Conservation (phyloP, 2,329 filamentous ascomycete species). For the Colletotrichum sp. region DNA sequence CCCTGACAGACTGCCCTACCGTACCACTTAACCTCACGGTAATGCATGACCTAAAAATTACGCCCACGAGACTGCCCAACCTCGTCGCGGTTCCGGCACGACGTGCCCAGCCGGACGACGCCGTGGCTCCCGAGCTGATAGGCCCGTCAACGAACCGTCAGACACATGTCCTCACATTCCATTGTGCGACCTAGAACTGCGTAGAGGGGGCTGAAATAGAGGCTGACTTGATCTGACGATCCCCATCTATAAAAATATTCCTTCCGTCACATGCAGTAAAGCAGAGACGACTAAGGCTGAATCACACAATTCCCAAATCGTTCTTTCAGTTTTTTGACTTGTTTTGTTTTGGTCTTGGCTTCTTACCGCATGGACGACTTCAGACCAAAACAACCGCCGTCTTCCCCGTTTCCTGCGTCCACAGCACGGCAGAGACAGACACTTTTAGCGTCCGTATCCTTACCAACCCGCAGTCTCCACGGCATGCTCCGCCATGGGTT, state of each 20-base stretch:
- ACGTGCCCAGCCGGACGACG: conserved; percentile 10
- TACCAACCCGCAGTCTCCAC: neutral
- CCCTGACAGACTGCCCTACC: neutral
- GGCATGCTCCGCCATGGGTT: neutral
- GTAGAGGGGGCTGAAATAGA: neutral
- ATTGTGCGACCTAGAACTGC: neutral
- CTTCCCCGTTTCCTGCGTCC: neutral
- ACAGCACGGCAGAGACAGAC: neutral
- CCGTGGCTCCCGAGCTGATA: conserved; percentile 7
- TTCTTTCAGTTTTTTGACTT: neutral
- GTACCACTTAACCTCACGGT: neutral
- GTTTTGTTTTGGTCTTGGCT: neutral
- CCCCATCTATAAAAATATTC: neutral
- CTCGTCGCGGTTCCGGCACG: neutral
- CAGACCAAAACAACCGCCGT: neutral
- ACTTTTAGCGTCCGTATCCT: neutral
- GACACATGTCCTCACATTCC: neutral
- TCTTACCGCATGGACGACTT: neutral
- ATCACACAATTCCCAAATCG: neutral
- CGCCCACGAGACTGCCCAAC: neutral
- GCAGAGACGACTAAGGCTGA: neutral
- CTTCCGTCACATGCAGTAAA: neutral
- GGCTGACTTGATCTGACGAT: neutral
- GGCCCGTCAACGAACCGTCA: conserved; percentile 9
- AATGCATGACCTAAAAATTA: neutral